Percentiles rank a stretch among this genome's conserved stretches.
phyloP scores from a whole-genome alignment of 495 filamentous ascomycete genomes.

The Penicillium robsamsonii region DNA sequence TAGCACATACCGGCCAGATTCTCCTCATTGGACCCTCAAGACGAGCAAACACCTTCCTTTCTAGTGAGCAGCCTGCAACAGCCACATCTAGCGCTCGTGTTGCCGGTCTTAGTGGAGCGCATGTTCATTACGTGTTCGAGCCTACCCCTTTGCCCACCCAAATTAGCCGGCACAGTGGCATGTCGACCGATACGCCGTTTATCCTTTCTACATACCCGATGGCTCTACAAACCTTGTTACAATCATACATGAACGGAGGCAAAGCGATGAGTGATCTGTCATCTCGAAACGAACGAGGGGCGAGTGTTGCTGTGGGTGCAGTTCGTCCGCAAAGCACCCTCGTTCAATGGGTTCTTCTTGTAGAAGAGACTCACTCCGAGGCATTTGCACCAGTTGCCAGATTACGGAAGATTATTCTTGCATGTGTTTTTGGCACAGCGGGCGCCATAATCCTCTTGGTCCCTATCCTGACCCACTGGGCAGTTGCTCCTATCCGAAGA shows the following conservation, averaged over 20 bases:
- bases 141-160: conserved; percentile 33
- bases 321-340: conserved; percentile 61
- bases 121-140: conserved; percentile 44
- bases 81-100: conserved; percentile 17
- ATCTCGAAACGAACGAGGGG: conserved; percentile 65
- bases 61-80: conserved; percentile 25
- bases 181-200: conserved; percentile 53
- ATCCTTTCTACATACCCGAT: conserved; percentile 54
- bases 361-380: conserved; percentile 72
- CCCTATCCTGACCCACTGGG: conserved; percentile 74
- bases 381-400: conserved; percentile 71
- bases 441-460: conserved; percentile 66
- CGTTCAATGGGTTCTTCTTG: conserved; percentile 75
- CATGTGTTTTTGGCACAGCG: conserved; percentile 79
- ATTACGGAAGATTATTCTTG: conserved; percentile 73
- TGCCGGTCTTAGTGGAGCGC: conserved; percentile 20
- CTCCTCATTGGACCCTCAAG: conserved; percentile 65
- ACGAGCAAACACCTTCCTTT: conserved; percentile 61
- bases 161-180: conserved; percentile 47
- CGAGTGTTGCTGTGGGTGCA: conserved; percentile 66
- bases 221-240: conserved; percentile 52
- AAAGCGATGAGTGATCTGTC: conserved; percentile 64
- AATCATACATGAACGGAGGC: conserved; percentile 45
- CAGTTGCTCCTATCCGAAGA: conserved; percentile 74
- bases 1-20: conserved; percentile 64